A percentile compares a stretch with the other conserved stretches of the same genome.
Conservation (phyloP, 176 grass and related monocot genomes). For the Rhynchospora pubera region DNA sequence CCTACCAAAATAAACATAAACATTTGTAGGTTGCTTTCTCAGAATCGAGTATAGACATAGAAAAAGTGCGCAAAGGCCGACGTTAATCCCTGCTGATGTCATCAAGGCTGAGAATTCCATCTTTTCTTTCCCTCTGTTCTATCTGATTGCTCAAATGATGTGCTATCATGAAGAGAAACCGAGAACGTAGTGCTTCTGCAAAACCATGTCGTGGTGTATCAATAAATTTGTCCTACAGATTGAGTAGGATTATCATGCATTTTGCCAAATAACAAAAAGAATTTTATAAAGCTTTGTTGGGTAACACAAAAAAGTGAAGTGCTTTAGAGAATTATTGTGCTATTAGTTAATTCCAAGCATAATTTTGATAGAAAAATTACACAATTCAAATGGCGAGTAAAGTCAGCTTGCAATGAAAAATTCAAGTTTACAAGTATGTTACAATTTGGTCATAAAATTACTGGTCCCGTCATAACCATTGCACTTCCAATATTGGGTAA, state of each 20-base stretch:
- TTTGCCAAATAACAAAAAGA: background rate
- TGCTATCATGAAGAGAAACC: background rate
- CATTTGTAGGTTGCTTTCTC: slow-evolving; percentile 76
- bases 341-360: too few species aligned
- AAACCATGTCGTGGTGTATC: background rate
- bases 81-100: slow-evolving; percentile 89
- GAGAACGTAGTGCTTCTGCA: background rate
- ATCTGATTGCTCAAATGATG: background rate
- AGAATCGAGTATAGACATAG: slow-evolving; percentile 75
- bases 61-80: slow-evolving; percentile 54
- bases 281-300: background rate
- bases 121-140: slow-evolving; percentile 13
- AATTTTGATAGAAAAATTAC: too few species aligned
- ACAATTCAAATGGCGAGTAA: too few species aligned
- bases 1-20: slow-evolving; percentile 71
- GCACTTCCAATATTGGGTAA: too few species aligned
- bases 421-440: too few species aligned
- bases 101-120: slow-evolving; percentile 94
- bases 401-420: too few species aligned
- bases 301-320: background rate
- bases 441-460: too few species aligned
- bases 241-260: background rate
- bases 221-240: background rate
- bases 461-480: too few species aligned
- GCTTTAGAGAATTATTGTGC: too few species aligned